Evolutionary conservation across 345 rosid genomes (phyloP), one percentile per base, ranked within the genome.

Genomic region (Rubroshorea leprosula): DNA sequence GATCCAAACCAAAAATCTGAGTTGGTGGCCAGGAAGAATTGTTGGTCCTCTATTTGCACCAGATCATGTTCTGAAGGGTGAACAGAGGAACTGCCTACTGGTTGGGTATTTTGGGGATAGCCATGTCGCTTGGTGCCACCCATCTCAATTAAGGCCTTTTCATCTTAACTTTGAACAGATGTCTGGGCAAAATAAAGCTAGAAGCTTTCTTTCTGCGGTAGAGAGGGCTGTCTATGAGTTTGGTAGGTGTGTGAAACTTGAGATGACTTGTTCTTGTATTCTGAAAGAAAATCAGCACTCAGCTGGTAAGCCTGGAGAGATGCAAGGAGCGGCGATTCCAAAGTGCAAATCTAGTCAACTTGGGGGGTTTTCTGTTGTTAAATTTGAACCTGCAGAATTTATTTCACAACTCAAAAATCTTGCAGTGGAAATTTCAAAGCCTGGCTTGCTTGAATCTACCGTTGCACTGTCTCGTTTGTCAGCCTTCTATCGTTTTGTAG

Each of bases 11-110:
- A 84, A 78, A 63, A 76, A 65, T 62, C 70, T 71, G 43, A 77
- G 73, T 46, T 92, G 98, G 96, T 88, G 98, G 96, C 95, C 95
- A 0, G 96, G 95, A 57, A 86, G 80, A 80, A 68, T 89, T 31
- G 61, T 66, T 27, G 77, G 73, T 80, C 78, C 82, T 51, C 63
- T 54, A 49, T 61, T 69, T 57, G 75, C 60, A 51, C 43, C 67
- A 3, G 58, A 41, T 45, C 54, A 67, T 75, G 61, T 68, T 38
- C n/a, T n/a, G n/a, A 56, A 73, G 22, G 51, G 31, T 60, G 64
- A 64, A 25, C 46, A 26, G 63, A 55, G 38, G 56, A 74, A 78
- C 60, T 54, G 71, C 67, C 60, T 78, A 45, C 61, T 74, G 59
- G 90, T 88, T 45, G 68, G 78, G 3, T 76, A 70, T 63, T 64